Percentiles rank a stretch among this genome's conserved stretches.
phyloP scores from a whole-genome alignment of 225 moss, liverwort and hornwort genomes.

The Bryoerythrophyllum caledonicum region DNA sequence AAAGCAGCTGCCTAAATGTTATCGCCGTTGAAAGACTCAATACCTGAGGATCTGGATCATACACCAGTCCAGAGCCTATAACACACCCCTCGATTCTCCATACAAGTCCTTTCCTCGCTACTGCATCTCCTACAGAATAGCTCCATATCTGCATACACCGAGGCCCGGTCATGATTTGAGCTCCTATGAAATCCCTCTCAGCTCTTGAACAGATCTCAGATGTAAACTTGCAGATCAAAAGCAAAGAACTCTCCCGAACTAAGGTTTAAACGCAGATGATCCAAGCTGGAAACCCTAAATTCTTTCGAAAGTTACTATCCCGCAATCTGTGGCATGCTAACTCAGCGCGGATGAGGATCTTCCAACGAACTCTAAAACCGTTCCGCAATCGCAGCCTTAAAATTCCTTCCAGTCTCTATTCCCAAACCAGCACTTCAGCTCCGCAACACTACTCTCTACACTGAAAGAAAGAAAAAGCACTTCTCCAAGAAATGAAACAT shows the following conservation, averaged over 20 bases:
- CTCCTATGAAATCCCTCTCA: not conserved
- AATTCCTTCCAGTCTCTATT: not conserved
- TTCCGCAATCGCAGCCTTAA: conserved; percentile 4
- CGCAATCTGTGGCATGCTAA: conserved; percentile 4
- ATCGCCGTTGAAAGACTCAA: not conserved
- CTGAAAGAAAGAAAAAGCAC: not conserved
- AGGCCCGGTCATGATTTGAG: conserved; percentile 16
- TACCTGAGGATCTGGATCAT: conserved; percentile 61
- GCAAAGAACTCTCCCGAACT: not conserved
- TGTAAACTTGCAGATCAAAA: not conserved
- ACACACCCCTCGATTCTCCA: conserved; percentile 58
- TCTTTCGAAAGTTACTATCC: conserved; percentile 1
- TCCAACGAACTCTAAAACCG: not conserved
- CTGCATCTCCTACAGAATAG: conserved; percentile 52
- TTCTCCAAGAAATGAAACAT: not conserved
- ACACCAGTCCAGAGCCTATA: conserved; percentile 56
- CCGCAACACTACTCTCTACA: not conserved
- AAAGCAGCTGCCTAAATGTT: not conserved
- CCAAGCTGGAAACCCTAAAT: conserved; percentile 44
- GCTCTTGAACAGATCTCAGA: conserved; percentile 6
- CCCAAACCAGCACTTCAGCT: not conserved
- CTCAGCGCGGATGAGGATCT: not conserved
- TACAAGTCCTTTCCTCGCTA: conserved; percentile 38
- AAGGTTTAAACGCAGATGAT: not conserved
- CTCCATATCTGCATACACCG: conserved; percentile 47